phyloP scores from a whole-genome alignment of 106 monocot species.

The Apostasia shenzhenica region DNA sequence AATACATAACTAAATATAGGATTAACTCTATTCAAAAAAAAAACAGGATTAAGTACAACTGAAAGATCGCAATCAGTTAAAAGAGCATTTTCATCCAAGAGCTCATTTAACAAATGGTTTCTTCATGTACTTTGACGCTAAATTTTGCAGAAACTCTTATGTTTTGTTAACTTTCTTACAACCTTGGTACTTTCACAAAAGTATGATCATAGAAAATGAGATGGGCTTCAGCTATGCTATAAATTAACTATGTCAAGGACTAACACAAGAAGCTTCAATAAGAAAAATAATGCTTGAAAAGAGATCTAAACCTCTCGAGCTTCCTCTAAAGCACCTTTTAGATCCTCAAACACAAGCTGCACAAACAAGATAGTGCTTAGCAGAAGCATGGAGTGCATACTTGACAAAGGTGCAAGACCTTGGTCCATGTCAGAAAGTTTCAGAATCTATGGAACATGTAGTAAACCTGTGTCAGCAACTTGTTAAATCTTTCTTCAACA shows the following conservation, averaged over 20 bases:
- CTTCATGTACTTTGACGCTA: too few relatives aligned
- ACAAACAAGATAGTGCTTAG: slow-evolving; percentile 18
- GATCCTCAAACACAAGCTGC: slow-evolving; percentile 86
- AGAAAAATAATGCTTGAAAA: slow-evolving; percentile 6
- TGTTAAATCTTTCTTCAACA: slow-evolving; percentile 89
- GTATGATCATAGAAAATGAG: not conserved
- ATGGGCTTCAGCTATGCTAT: not conserved
- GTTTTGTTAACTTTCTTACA: too few relatives aligned
- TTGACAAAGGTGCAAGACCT: not conserved
- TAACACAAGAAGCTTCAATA: not conserved
- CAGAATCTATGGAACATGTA: not conserved
- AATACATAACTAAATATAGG: too few relatives aligned
- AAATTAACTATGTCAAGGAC: not conserved
- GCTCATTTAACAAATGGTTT: too few relatives aligned
- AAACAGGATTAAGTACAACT: too few relatives aligned
- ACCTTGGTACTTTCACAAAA: too few relatives aligned
- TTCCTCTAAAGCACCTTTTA: slow-evolving; percentile 95
- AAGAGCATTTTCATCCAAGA: too few relatives aligned
- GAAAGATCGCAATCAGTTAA: too few relatives aligned
- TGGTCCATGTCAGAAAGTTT: not conserved
- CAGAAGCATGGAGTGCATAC: not conserved
- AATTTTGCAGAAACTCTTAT: too few relatives aligned
- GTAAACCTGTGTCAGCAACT: slow-evolving; percentile 66
- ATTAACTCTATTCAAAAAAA: too few relatives aligned
- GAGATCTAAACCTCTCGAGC: slow-evolving; percentile 54